Evolutionary conservation across 2,329 filamentous ascomycete species (phyloP).

Genomic region (Colletotrichum spinosum): DNA sequence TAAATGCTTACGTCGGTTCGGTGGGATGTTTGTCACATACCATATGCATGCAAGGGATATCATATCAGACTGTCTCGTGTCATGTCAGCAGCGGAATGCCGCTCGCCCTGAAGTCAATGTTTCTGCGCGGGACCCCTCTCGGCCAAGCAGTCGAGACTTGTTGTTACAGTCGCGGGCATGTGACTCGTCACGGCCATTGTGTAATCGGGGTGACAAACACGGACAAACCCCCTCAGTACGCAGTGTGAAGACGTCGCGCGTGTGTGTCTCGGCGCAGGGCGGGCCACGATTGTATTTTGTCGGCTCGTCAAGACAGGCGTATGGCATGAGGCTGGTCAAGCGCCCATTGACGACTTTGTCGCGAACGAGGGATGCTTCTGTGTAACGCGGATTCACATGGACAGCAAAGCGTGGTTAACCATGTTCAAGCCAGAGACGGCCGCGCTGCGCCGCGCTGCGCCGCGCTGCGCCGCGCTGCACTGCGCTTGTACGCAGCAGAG

Average conservation of each 20-base stretch:
- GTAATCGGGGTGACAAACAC: too few relatives aligned
- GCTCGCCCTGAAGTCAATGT: conserved; percentile 6
- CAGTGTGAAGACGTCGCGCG: too few relatives aligned
- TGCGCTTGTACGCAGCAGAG: not conserved
- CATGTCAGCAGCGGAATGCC: conserved; percentile 25
- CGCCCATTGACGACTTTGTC: conserved; percentile 18
- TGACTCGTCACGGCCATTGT: conserved; percentile 18
- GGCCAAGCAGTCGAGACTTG: too few relatives aligned
- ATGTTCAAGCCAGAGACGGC: too few relatives aligned
- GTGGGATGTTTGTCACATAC: conserved; percentile 19
- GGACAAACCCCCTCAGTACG: conserved; percentile 12
- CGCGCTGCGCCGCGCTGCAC: too few relatives aligned
- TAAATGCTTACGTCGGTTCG: conserved; percentile 30
- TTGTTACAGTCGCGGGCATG: too few relatives aligned
- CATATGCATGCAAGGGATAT: conserved; percentile 32
- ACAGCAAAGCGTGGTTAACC: not conserved
- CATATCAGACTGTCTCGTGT: conserved; percentile 26
- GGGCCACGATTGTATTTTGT: not conserved
- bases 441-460: too few relatives aligned
- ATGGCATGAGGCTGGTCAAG: not conserved
- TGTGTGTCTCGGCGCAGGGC: not conserved
- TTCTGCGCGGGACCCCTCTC: conserved; percentile 1
- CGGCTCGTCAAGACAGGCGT: not conserved
- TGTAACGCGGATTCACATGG: not conserved
- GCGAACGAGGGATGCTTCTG: conserved; percentile 5